These are phyloP conservation scores for Aspergillus egyptiacus DNA, from an alignment of 495 filamentous ascomycete species.

Conservation along the genomic window DNA sequence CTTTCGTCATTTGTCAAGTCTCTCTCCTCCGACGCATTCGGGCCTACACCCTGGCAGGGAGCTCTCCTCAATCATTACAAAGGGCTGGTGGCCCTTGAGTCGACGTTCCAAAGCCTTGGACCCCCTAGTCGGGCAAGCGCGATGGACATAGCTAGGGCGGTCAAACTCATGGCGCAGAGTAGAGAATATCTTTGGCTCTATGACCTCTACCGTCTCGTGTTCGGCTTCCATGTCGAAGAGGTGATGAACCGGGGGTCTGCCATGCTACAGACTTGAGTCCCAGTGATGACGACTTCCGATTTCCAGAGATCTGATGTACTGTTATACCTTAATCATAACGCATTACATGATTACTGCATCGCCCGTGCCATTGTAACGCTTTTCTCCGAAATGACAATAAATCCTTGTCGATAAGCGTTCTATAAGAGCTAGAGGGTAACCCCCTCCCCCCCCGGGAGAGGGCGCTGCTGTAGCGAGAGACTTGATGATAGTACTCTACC, in stretches of 20 bases:
- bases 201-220: conserved; percentile 78
- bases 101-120: conserved; percentile 53
- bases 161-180: conserved; percentile 63
- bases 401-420: background rate
- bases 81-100: conserved; percentile 64
- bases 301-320: no score
- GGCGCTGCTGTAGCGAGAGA: no score
- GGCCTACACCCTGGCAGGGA: conserved; percentile 60
- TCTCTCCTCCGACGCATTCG: conserved; percentile 73
- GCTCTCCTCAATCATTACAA: conserved; percentile 71
- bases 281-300: no score
- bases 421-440: no score
- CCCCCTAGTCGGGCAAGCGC: conserved; percentile 57
- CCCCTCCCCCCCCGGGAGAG: no score
- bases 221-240: conserved; percentile 76
- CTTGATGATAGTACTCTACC: no score
- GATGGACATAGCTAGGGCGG: conserved; percentile 66
- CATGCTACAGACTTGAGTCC: conserved; percentile 40
- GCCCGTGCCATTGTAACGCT: no score
- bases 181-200: conserved; percentile 67
- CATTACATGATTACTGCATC: no score
- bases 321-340: no score
- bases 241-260: conserved; percentile 50
- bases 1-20: conserved; percentile 67
- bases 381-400: no score